Base-by-base conservation (phyloP, 768 basidiomycete species). In the Agrocybe pediades region DNA sequence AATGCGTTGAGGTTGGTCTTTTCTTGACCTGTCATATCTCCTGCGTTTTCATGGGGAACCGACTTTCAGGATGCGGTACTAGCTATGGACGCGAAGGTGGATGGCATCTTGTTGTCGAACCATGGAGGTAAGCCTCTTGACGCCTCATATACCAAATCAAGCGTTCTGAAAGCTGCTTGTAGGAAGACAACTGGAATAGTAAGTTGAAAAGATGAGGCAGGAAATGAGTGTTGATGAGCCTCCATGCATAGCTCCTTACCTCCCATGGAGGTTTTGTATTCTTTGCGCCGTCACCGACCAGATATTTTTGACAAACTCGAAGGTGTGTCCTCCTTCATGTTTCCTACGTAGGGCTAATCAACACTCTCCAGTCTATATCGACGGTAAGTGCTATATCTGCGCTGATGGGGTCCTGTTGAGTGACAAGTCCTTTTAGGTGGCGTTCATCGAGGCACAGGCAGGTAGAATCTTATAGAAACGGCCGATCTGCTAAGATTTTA, bases 31-130 rank as follows among this genome's bases (percentile, higher is more conserved):
- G 33, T 42, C 45, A 25, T 30, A 29, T 45, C 51, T 25, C 23
- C 40, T 8, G 20, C 29, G 46, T 41, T 47, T 4, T 20, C 7
- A 21, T 24, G 27, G 27, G 9, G 13, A 17, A 43, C 59, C 6
- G 51, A 60, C 52, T 25, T 58, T 64, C 9, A 95, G 84, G 95
- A 97, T 71, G 93, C 90, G 2, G 83, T 92, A 39, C 81, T 93
- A 42, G 94, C 94, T 24, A 84, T 81, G 16, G 86, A 95, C 56
- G 81, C 87, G 25, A 92, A 93, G 11, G 87, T 91, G 16, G 87
- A 95, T 52, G 95, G 90, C 4, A 92, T 98, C 56, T 76, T 95
- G 51, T 71, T 98, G 8, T 92, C 89, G 0, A 98, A 98, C 60
- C 95, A 98, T 61, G 95, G 95, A 51, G 95, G 92, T 80, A 62